Evolutionary conservation across 805 yeast genomes (phyloP), one percentile per base, ranked within the genome.

Genomic region (Sugiyamaella lignohabitans): DNA sequence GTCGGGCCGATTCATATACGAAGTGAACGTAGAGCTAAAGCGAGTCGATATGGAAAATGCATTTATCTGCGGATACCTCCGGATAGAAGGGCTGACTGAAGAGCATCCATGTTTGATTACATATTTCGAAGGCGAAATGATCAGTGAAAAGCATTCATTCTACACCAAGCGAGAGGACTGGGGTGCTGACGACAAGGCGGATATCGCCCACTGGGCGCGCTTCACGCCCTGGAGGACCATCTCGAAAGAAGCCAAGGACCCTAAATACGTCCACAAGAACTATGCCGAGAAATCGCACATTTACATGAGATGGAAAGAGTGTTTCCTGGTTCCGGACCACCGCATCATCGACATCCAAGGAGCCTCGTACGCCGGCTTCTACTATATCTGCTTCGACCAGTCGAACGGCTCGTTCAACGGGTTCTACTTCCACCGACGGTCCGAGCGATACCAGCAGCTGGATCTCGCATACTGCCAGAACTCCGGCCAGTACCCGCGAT

Each of bases 261-360:
- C 59, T 11, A 54, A 52, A 42, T 62, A 59, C 47, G 59, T 59
- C 21, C 65, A 62, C 40, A 41, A 49, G 17, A 50, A 63, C 54
- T 67, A 55, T 40, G 59, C 56, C 22, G 49, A 68, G 41, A 66
- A 72, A 51, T 73, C 79, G 48, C 74, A 68, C 57, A 65, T 89
- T 4, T 89, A 80, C 61, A 89, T 89, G 96, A 74, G 96, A 55
- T 89, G 98, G 98, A 89, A 89, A 66, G 98, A 89, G 64, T 78
- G 80, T 58, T 87, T 87, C 59, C 66, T 89, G 50, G 80, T 85
- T 5, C 95, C 95, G 0, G 95, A 87, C 65, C 80, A 87, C 24
- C 65, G 68, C 47, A 67, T 82, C n/a, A 75, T 71, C 50, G 78
- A 73, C 54, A 76, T 76, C 48, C 70, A 68, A 53, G 91, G 76